Base-by-base conservation (phyloP, 2,329 filamentous ascomycete species). In the Verticillium tricorpus region DNA sequence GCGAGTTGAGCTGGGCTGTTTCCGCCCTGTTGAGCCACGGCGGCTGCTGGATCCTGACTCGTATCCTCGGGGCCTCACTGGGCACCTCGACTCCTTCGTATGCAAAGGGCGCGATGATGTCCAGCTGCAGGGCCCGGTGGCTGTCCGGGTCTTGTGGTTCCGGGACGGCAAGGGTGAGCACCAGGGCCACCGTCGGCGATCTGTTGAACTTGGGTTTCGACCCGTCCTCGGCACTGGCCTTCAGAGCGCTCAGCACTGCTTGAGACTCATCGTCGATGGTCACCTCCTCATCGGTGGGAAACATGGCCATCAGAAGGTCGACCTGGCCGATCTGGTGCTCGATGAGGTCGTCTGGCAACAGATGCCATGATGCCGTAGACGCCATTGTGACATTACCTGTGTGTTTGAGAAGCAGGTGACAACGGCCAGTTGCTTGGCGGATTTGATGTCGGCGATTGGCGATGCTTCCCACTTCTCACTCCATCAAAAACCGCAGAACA, bases 221-320 rank as follows among this genome's bases (percentile, higher is more conserved):
- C 7, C 31, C 57, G 22, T 50, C 34, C 17, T 61, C 62, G 3
- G 61, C 5, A 4, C 22, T 17, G 0, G 34, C 1, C 31, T 45
- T 64, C 4, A 63, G n/a, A 5, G 25, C 2, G 0, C 50, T 31
- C 0, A 65, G 37, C 1, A 55, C 15, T 0, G 11, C 9, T 0
- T 55, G 56, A 1, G 64, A 65, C 2, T 60, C 60, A 1, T 34
- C 31, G 22, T 63, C 59, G 35, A 65, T 57, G 0, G 57, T 54
- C 7, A 61, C 54, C 22, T 64, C 73, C n/a, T 73, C 70, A 14
- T 78, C 73, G 0, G 69, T 66, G 1, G 77, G 75, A 63, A 82
- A 85, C 82, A 85, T 85, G 11, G 81, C 80, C 65, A 74, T 70
- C 2, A 85, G 69, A n/a, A 85, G 78, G 58, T 84, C 81, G 37